phyloP scores from a whole-genome alignment of 768 basidiomycete species.

The Tubosaeta brunneosetosa region DNA sequence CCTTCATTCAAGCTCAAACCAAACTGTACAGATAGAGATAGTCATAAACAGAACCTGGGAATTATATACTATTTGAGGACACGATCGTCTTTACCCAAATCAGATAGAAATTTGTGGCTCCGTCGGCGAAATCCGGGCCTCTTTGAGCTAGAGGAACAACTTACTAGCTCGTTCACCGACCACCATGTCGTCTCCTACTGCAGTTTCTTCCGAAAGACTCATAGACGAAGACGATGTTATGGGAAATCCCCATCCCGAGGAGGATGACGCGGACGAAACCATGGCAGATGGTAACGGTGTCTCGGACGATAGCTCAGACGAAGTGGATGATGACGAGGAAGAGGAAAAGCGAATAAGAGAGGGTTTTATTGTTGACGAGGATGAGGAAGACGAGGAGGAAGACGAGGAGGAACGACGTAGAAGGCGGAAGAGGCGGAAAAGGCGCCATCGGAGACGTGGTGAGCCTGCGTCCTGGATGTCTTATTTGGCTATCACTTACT shows the following conservation, averaged over 20 bases:
- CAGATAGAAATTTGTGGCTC: conserved; percentile 17
- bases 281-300: conserved; percentile 40
- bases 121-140: conserved; percentile 23
- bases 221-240: conserved; percentile 56
- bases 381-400: conserved; percentile 80
- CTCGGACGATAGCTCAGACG: conserved; percentile 83
- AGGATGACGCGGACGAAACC: conserved; percentile 53
- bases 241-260: conserved; percentile 46
- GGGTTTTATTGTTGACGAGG: conserved; percentile 92
- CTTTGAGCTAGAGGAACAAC: neutral
- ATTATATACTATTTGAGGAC: neutral
- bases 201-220: conserved; percentile 31
- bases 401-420: conserved; percentile 53
- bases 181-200: conserved; percentile 54
- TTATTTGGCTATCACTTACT: conserved; percentile 8
- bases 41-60: neutral
- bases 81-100: neutral
- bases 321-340: conserved; percentile 88
- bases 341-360: conserved; percentile 75
- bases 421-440: conserved; percentile 64
- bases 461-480: conserved; percentile 18
- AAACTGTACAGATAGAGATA: neutral
- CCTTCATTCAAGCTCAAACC: neutral
- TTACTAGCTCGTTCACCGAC: conserved; percentile 20
- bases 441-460: conserved; percentile 55